A percentile compares a stretch with the other conserved stretches of the same genome.
phyloP scores from a whole-genome alignment of 2,329 filamentous ascomycete species.

The Fusarium goolgardi region DNA sequence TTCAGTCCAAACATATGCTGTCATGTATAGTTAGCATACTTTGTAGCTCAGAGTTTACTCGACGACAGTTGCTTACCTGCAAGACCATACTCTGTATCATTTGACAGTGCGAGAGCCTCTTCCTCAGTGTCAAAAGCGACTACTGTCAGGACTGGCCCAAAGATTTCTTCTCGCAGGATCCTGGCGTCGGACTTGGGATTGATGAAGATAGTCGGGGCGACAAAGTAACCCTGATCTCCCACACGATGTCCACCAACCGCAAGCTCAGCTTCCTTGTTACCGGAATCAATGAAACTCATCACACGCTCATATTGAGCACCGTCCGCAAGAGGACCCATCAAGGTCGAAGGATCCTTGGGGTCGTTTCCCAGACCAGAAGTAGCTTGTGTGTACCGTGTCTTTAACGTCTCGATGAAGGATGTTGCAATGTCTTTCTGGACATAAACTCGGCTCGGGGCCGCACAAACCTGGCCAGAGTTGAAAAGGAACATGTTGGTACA shows the following conservation, averaged over 20 bases:
- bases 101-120: background rate
- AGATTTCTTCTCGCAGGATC: background rate
- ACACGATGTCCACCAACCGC: background rate
- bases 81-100: background rate
- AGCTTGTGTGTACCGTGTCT: background rate
- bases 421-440: background rate
- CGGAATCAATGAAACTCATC: background rate
- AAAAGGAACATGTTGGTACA: background rate
- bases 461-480: slow-evolving; percentile 2
- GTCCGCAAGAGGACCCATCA: background rate
- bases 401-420: background rate
- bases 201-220: background rate
- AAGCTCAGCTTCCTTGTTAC: background rate
- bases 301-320: background rate
- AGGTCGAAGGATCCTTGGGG: background rate
- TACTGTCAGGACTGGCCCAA: background rate
- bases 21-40: background rate
- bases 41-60: too few species aligned
- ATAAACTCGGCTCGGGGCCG: background rate
- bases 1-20: slow-evolving; percentile 1
- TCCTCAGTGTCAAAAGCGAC: background rate
- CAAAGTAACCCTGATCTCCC: background rate
- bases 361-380: background rate
- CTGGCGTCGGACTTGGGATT: background rate
- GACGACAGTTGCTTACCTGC: background rate